phyloP scores from a whole-genome alignment of 2,329 filamentous ascomycete species.

The Lanzia echinophila region DNA sequence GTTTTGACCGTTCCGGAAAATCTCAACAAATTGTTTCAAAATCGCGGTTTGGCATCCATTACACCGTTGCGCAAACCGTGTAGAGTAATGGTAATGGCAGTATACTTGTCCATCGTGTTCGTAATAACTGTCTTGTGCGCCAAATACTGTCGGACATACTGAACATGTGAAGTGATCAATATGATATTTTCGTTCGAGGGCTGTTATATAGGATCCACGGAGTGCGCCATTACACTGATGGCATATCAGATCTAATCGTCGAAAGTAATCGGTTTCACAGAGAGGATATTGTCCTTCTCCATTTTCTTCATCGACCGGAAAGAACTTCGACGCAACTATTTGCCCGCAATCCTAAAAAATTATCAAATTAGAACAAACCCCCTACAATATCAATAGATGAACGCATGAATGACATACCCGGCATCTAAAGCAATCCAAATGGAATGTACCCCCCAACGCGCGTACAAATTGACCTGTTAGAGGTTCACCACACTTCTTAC shows the following conservation, averaged over 20 bases:
- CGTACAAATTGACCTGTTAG: slow-evolving; percentile 94
- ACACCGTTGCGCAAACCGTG: slow-evolving; percentile 90
- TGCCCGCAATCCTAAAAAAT: slow-evolving; percentile 77
- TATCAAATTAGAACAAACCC: slow-evolving; percentile 19
- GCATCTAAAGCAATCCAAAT: slow-evolving; percentile 97
- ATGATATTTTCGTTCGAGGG: slow-evolving; percentile 95
- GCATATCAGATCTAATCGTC: slow-evolving; percentile 83
- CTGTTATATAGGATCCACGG: slow-evolving; percentile 95
- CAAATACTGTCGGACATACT: slow-evolving; percentile 94
- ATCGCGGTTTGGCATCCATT: slow-evolving; percentile 97
- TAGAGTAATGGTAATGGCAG: slow-evolving; percentile 98
- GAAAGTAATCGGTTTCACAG: slow-evolving; percentile 97
- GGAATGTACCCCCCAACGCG: slow-evolving; percentile 87
- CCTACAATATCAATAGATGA: slow-evolving; percentile 1
- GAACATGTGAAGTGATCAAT: slow-evolving; percentile 99
- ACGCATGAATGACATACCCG: slow-evolving; percentile 49
- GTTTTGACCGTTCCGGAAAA: slow-evolving; percentile 94
- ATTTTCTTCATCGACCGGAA: slow-evolving; percentile 87
- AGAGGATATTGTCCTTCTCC: slow-evolving; percentile 84
- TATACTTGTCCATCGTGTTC: slow-evolving; percentile 95
- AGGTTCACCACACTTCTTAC: slow-evolving; percentile 81
- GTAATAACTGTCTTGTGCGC: slow-evolving; percentile 97
- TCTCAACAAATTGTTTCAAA: slow-evolving; percentile 97
- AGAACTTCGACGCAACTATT: slow-evolving; percentile 98
- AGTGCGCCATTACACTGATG: slow-evolving; percentile 88